A percentile compares a stretch with the other conserved stretches of the same genome.
Conservation (phyloP, 2,329 filamentous ascomycete species). For the Thermothelomyces thermophilus region DNA sequence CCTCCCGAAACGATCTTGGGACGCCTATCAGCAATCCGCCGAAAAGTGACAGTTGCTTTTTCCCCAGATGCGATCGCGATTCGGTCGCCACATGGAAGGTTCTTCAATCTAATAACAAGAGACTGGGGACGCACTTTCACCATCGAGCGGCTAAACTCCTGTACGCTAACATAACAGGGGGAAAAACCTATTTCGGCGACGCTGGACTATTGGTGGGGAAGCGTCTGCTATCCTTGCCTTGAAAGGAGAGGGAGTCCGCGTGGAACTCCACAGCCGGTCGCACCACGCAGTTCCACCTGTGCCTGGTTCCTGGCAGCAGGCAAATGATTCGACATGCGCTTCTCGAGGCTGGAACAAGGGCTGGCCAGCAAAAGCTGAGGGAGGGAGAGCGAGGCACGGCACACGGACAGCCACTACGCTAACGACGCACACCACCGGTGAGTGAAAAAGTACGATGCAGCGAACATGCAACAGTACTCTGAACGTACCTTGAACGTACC, state of each 20-base stretch:
- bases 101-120: neutral
- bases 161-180: too few species aligned
- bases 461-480: too few species aligned
- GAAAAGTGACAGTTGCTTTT: neutral
- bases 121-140: conserved; percentile 1
- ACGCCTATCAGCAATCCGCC: neutral
- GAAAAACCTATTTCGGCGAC: neutral
- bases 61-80: neutral
- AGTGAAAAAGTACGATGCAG: neutral
- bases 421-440: too few species aligned
- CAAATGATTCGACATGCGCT: conserved; percentile 1
- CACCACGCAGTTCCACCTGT: neutral
- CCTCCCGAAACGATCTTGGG: neutral
- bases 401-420: too few species aligned
- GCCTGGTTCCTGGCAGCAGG: conserved; percentile 2
- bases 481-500: too few species aligned
- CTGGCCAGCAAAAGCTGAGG: neutral
- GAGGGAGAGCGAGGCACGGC: too few species aligned
- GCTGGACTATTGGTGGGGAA: conserved; percentile 5
- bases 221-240: neutral
- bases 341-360: neutral
- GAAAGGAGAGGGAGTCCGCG: neutral
- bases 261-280: neutral
- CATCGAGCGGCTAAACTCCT: neutral
- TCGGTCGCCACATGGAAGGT: neutral